Evolutionary conservation across 225 moss, liverwort and hornwort species (phyloP).

Genomic region (Lunularia cruciata): DNA sequence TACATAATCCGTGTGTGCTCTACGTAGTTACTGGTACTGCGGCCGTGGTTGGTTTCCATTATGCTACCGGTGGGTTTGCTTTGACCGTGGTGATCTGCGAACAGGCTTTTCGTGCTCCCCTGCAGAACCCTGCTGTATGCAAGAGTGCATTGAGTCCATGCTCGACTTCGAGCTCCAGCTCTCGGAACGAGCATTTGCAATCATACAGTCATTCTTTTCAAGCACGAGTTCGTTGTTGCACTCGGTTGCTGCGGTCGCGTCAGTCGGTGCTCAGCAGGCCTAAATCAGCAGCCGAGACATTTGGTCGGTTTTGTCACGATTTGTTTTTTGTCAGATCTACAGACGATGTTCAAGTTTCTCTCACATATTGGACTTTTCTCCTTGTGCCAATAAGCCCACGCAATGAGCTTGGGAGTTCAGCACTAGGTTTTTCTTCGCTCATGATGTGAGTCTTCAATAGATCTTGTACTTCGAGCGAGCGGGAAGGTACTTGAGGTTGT

Average conservation of each 20-base stretch:
- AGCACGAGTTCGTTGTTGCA: background rate
- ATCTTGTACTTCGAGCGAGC: background rate
- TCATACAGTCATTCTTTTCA: background rate
- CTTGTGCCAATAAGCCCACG: background rate
- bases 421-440: background rate
- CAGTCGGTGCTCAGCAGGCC: background rate
- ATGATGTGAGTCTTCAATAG: background rate
- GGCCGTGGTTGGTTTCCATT: background rate
- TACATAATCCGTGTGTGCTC: background rate
- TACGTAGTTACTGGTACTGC: background rate
- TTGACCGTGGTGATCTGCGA: background rate
- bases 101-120: background rate
- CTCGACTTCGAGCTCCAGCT: background rate
- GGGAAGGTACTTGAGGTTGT: background rate
- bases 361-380: background rate
- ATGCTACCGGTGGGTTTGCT: background rate
- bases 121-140: background rate
- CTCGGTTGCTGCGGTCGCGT: background rate
- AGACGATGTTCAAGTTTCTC: background rate
- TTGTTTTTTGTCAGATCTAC: conserved; percentile 3
- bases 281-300: too few species aligned
- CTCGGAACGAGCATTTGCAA: background rate
- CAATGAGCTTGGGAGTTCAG: background rate
- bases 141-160: background rate
- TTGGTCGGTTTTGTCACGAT: background rate